phyloP scores from a whole-genome alignment of 768 basidiomycete species.

The Termitomyces titanicus region DNA sequence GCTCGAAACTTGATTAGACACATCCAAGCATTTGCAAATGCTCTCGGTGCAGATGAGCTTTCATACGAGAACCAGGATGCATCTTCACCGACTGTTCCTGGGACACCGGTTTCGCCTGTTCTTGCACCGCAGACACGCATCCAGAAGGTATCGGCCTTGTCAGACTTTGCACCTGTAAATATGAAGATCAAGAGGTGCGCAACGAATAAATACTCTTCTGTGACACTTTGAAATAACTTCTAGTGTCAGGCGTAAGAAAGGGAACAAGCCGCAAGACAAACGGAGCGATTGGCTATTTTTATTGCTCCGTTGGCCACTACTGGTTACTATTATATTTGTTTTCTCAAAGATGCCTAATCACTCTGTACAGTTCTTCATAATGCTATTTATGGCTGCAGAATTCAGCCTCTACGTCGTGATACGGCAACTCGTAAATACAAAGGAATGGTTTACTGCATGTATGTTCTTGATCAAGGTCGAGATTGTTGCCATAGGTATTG shows the following conservation, averaged over 20 bases:
- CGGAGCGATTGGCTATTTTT: constrained; percentile 73
- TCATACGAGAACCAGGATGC: constrained; percentile 30
- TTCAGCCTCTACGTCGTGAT: constrained; percentile 87
- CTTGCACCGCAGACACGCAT: constrained; percentile 39
- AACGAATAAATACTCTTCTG: neutral
- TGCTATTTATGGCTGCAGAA: constrained; percentile 76
- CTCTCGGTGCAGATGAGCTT: constrained; percentile 60
- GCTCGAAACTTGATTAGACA: constrained; percentile 27
- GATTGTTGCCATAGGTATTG: neutral
- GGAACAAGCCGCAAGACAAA: too few relatives aligned
- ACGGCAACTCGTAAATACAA: constrained; percentile 89
- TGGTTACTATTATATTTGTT: constrained; percentile 39
- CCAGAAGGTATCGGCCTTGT: constrained; percentile 77
- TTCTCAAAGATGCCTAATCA: neutral
- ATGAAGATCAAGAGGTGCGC: constrained; percentile 71
- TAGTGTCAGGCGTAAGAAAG: constrained; percentile 28
- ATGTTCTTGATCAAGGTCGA: constrained; percentile 13
- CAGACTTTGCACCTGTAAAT: constrained; percentile 90
- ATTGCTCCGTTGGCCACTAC: constrained; percentile 80
- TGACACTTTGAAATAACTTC: neutral
- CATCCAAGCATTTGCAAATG: constrained; percentile 75
- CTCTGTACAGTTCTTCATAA: constrained; percentile 81
- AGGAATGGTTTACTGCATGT: constrained; percentile 94
- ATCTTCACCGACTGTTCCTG: constrained; percentile 36
- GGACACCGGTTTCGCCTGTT: constrained; percentile 28